Percentiles rank a stretch among this genome's conserved stretches.
phyloP scores from a whole-genome alignment of 192 early-diverging fungal genomes.

The Podila epigama region DNA sequence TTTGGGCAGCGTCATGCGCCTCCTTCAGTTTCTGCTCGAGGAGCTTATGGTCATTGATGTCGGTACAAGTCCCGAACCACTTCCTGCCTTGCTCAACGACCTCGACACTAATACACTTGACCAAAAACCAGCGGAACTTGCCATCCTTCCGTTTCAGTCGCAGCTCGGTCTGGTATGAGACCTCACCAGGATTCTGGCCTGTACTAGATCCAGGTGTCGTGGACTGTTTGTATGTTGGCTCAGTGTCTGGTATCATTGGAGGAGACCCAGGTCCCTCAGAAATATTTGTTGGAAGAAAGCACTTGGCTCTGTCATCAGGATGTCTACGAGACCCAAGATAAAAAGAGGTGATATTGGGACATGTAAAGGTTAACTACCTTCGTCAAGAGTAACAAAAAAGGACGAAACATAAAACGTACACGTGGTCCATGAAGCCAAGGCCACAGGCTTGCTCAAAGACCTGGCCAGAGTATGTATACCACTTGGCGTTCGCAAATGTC shows the following conservation, averaged over 20 bases:
- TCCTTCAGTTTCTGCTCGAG: conserved; percentile 64
- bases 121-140: conserved; percentile 60
- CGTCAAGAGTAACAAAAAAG: neutral
- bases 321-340: conserved; percentile 31
- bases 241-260: neutral
- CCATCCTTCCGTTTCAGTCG: conserved; percentile 53
- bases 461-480: conserved; percentile 60
- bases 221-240: conserved; percentile 1
- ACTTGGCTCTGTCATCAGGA: conserved; percentile 56
- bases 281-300: conserved; percentile 53
- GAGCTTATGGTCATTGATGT: conserved; percentile 67
- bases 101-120: conserved; percentile 65
- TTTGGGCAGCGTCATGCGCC: conserved; percentile 65
- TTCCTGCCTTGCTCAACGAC: conserved; percentile 52
- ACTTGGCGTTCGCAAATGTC: conserved; percentile 63
- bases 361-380: no score
- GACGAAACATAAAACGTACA: conserved; percentile 11
- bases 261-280: conserved; percentile 12
- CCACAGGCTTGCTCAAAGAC: conserved; percentile 56
- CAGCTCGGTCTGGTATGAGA: conserved; percentile 55
- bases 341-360: neutral
- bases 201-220: conserved; percentile 18
- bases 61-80: conserved; percentile 69
- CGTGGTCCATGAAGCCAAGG: conserved; percentile 63
- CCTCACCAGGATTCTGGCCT: conserved; percentile 35